Base-by-base conservation (phyloP, 768 basidiomycete genomes). In the Astraeus odoratus region DNA sequence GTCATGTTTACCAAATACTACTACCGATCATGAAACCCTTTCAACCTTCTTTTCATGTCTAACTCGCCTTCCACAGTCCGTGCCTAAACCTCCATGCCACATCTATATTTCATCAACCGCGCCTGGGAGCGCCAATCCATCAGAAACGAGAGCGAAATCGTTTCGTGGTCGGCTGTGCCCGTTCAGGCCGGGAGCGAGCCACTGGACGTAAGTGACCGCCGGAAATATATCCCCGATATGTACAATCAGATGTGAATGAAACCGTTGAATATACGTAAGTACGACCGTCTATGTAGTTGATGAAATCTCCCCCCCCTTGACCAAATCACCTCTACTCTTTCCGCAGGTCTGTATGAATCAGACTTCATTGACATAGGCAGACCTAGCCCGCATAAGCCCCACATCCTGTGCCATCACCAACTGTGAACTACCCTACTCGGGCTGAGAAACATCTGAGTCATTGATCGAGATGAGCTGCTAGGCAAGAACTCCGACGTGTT, bases 151-250 rank as follows among this genome's bases (percentile, higher is more conserved):
- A 18, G n/a, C 48, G 12, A 37, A 42, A 43, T 47, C 51, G 43
- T 37, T 16, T 46, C 18, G 27, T 51, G 16, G 50, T 43, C 51
- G 47, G 47, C 55, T 51, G 49, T 48, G 24, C 16, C 36, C 43
- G 26, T 22, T 16, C 13, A 52, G 50, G 53, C 52, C 61, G 61
- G 61, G 51, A 65, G 61, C 61, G 61, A 62, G 56, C 50, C 48
- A 56, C 51, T 31, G 48, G 50, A 63, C 61, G 60, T 63, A 63
- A 63, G 52, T 57, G 56, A 57, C 47, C 53, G 36, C 43, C 54
- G 49, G 54, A 51, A 56, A 46, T 47, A 53, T 49, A 43, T 48
- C 45, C 60, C 47, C 50, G 51, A 61, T 58, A 19, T 41, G 26
- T 51, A 55, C 33, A 54, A 43, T 37, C 49, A 40, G 31, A 50